Percentiles rank a stretch among this genome's conserved stretches.
These are phyloP conservation scores for Starmerella kuoi DNA, from an alignment of 805 yeast species.

Conservation along the genomic window DNA sequence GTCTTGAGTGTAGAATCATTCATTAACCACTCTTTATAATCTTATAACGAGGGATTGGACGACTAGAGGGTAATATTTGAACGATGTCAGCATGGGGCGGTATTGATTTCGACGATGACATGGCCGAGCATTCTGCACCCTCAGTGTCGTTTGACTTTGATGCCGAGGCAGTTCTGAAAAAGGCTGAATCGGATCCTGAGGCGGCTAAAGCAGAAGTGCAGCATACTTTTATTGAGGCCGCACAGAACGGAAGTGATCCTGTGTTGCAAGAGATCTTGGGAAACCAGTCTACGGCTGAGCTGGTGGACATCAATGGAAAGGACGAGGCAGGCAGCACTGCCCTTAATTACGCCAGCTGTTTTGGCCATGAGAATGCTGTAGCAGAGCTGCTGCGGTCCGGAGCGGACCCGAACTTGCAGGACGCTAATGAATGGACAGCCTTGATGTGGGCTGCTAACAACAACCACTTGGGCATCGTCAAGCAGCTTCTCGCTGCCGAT, in stretches of 20 bases:
- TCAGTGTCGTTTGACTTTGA: slow-evolving; percentile 6
- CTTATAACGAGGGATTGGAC: too few species aligned
- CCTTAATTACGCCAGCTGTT: slow-evolving; percentile 32
- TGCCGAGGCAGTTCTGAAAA: not conserved
- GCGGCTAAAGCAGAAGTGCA: slow-evolving; percentile 23
- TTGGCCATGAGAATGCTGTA: slow-evolving; percentile 31
- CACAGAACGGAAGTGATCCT: slow-evolving; percentile 29
- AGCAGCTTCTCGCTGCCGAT: slow-evolving; percentile 51
- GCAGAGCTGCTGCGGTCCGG: slow-evolving; percentile 28
- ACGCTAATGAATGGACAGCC: slow-evolving; percentile 42
- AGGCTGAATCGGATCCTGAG: slow-evolving; percentile 8
- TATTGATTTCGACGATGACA: slow-evolving; percentile 11
- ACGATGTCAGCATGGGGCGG: slow-evolving; percentile 20
- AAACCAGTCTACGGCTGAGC: slow-evolving; percentile 18
- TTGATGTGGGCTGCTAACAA: slow-evolving; percentile 92
- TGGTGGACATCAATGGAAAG: slow-evolving; percentile 26
- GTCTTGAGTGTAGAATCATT: too few species aligned
- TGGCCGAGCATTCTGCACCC: not conserved
- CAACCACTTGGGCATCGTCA: slow-evolving; percentile 76
- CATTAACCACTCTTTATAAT: too few species aligned
- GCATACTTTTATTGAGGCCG: slow-evolving; percentile 26
- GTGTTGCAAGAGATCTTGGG: slow-evolving; percentile 26
- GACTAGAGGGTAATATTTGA: too few species aligned
- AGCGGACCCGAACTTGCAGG: slow-evolving; percentile 30
- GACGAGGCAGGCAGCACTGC: slow-evolving; percentile 33